Evolutionary conservation across 1,139 yeast genomes (phyloP), one percentile per base, ranked within the genome.

Genomic region (Blastobotrys indianensis): DNA sequence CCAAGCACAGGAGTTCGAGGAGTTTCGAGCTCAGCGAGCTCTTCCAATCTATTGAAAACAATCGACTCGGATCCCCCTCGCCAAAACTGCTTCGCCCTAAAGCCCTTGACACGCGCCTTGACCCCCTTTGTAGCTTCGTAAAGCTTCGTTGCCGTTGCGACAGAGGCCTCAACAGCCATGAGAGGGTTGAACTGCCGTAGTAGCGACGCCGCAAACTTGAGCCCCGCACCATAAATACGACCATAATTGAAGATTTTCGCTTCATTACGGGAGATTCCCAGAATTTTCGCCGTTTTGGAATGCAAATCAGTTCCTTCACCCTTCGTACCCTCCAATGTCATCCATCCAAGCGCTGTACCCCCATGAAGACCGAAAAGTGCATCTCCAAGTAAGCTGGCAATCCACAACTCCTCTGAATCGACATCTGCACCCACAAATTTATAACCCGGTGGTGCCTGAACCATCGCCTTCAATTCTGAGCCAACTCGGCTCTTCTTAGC

Each of bases 321-420:
- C 65, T 94, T 94, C 17, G 92, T 82, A 13, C 99, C 99, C 70
- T 94, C 99, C 46, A 94, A 72, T 1, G 97, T 90, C 99, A 94
- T 94, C 98, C 98, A 94, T 0, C 98, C 97, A 45, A 94, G 74
- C 0, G 97, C 95, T 0, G 98, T 87, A 12, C 94, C 94, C 2
- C 98, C 99, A 63, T 94, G 99, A 35, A 85, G 70, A 42, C 82
- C 79, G 64, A 92, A 86, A 47, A 82, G 77, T 0, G 97, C 82
- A 63, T 94, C 99, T 1, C 98, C 97, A 41, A 92, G 81, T 34
- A 94, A 70, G 25, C 97, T 85, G 0, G 98, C 98, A 55, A 94
- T 92, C 99, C 99, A 94, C 42, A 94, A 72, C 61, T 94, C 99
- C 62, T 94, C 98, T 36, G 96, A 86, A 65, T 94, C 99, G 4